Conservation (phyloP, 208 protist species). For the Leishmania tropica region DNA sequence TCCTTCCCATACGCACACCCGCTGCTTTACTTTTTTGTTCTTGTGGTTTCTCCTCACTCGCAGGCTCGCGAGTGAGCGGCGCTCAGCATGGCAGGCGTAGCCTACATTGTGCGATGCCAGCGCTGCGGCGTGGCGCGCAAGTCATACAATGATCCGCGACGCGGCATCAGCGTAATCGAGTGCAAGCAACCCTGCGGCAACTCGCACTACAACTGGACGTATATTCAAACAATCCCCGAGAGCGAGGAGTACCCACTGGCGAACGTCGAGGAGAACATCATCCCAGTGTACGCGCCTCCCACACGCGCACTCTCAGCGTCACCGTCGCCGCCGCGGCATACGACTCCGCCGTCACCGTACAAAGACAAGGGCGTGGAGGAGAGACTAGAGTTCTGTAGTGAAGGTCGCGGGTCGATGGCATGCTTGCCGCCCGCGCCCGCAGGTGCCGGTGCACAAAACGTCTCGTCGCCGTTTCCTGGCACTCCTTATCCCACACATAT, state of each 20-base stretch:
- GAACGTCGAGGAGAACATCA: neutral
- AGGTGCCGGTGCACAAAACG: neutral
- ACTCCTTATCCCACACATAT: neutral
- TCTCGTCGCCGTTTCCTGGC: neutral
- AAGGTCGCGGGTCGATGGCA: neutral
- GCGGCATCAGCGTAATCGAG: conserved; percentile 46
- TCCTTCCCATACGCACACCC: neutral
- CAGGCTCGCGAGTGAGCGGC: neutral
- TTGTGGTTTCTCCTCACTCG: neutral
- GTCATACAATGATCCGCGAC: conserved; percentile 53
- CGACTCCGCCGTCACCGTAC: neutral
- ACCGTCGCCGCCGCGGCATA: neutral
- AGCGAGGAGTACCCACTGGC: conserved; percentile 22
- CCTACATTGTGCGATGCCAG: conserved; percentile 49
- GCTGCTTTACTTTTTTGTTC: neutral
- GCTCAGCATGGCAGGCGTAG: conserved; percentile 12
- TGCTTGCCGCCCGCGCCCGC: neutral
- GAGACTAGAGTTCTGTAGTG: neutral
- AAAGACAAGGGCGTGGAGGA: neutral
- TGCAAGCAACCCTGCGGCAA: conserved; percentile 47
- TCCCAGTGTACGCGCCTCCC: conserved; percentile 22
- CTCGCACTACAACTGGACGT: conserved; percentile 51
- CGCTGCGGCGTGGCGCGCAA: conserved; percentile 48
- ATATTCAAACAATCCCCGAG: conserved; percentile 29
- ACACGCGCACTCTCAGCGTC: neutral